A percentile compares a stretch with the other conserved stretches of the same genome.
Conservation (phyloP, 2,329 filamentous ascomycete genomes). For the Fusarium neocosmosporiellum region DNA sequence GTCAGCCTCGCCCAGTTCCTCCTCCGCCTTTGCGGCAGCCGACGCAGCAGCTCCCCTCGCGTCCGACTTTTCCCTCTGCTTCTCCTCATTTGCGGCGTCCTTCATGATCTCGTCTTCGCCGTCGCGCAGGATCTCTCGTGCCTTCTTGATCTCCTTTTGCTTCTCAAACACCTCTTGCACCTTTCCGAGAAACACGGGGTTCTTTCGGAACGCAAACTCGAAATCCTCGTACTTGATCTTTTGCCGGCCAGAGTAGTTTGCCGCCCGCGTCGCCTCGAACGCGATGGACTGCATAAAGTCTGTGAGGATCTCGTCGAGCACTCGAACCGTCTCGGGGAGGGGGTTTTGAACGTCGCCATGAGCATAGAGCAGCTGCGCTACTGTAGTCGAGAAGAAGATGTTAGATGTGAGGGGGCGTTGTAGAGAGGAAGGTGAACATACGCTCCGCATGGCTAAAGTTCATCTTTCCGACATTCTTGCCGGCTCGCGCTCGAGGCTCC, state of each 20-base stretch:
- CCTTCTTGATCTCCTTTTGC: slow-evolving; percentile 86
- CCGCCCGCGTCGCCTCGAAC: slow-evolving; percentile 87
- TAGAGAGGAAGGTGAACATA: slow-evolving; percentile 52
- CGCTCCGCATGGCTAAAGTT: slow-evolving; percentile 80
- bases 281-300: slow-evolving; percentile 96
- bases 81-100: slow-evolving; percentile 60
- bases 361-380: slow-evolving; percentile 79
- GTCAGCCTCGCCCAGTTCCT: slow-evolving; percentile 64
- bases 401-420: neutral
- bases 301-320: slow-evolving; percentile 94
- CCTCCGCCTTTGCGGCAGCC: slow-evolving; percentile 52
- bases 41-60: slow-evolving; percentile 54
- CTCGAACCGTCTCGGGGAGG: slow-evolving; percentile 83
- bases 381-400: slow-evolving; percentile 53
- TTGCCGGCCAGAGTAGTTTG: slow-evolving; percentile 86
- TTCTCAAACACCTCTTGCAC: slow-evolving; percentile 91
- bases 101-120: slow-evolving; percentile 71
- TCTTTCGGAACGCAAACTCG: slow-evolving; percentile 89
- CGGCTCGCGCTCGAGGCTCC: slow-evolving; percentile 81
- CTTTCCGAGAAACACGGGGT: slow-evolving; percentile 86
- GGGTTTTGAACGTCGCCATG: slow-evolving; percentile 83
- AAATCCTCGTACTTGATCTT: slow-evolving; percentile 99
- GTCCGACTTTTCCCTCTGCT: slow-evolving; percentile 49
- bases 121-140: slow-evolving; percentile 79
- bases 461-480: slow-evolving; percentile 85